Percentiles rank a stretch among this genome's conserved stretches.
Evolutionary conservation across 371 early-diverging fungal genomes (phyloP).

Genomic region (Lichtheimia corymbifera): DNA sequence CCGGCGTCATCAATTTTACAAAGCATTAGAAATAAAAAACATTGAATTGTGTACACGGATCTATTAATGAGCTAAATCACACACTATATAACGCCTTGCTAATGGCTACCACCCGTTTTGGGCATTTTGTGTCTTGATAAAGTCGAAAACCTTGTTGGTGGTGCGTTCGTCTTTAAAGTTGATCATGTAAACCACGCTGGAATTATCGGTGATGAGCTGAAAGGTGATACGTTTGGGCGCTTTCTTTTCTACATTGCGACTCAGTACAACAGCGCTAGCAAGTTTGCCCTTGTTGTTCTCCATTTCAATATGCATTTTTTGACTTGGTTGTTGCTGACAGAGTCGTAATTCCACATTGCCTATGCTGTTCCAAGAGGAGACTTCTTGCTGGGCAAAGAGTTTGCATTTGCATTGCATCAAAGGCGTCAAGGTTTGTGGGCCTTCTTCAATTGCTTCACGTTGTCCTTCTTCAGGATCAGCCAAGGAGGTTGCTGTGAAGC

Average conservation of each 20-base stretch:
- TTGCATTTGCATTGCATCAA: slow-evolving; percentile 47
- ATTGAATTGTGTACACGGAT: not conserved
- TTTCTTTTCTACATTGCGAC: slow-evolving; percentile 43
- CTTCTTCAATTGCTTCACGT: slow-evolving; percentile 26
- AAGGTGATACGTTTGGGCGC: slow-evolving; percentile 38
- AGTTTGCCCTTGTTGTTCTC: slow-evolving; percentile 38
- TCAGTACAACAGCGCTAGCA: slow-evolving; percentile 41
- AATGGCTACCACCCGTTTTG: slow-evolving; percentile 35
- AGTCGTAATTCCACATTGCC: slow-evolving; percentile 37
- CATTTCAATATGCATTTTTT: slow-evolving; percentile 45
- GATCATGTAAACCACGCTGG: slow-evolving; percentile 50
- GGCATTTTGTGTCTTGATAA: slow-evolving; percentile 37
- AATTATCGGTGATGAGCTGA: slow-evolving; percentile 32
- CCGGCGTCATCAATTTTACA: slow-evolving; percentile 1
- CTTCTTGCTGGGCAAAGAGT: slow-evolving; percentile 40
- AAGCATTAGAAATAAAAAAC: slow-evolving; percentile 1
- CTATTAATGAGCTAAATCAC: not conserved
- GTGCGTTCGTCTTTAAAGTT: slow-evolving; percentile 45
- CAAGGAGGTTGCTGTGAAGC: not conserved
- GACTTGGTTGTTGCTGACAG: slow-evolving; percentile 43
- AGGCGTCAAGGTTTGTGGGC: slow-evolving; percentile 42
- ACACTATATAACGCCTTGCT: not conserved
- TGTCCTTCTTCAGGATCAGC: slow-evolving; percentile 14
- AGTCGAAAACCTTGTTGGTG: slow-evolving; percentile 39
- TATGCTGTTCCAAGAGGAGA: slow-evolving; percentile 44